These are phyloP conservation scores for Huntiella omanensis DNA, from an alignment of 2,329 filamentous ascomycete genomes.

Conservation along the genomic window DNA sequence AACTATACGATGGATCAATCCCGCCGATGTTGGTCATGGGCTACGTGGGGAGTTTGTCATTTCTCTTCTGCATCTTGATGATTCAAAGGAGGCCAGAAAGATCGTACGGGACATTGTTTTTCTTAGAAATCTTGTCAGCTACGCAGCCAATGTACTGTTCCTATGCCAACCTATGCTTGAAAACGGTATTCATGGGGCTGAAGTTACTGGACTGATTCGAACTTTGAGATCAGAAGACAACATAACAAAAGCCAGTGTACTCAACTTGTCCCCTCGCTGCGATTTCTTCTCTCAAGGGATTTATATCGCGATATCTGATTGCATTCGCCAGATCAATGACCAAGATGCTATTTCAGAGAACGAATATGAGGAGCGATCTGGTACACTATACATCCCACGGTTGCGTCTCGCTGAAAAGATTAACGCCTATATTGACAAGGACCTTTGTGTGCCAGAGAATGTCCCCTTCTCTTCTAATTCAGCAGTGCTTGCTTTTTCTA, in stretches of 20 bases:
- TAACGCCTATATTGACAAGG: constrained; percentile 26
- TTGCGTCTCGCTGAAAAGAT: constrained; percentile 22
- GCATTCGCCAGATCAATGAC: constrained; percentile 1
- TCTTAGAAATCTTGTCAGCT: constrained; percentile 22
- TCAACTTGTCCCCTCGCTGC: not conserved
- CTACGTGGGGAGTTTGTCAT: not conserved
- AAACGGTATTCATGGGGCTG: constrained; percentile 20
- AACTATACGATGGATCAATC: no score
- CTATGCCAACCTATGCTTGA: constrained; percentile 22
- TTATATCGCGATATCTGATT: constrained; percentile 2
- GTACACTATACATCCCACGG: constrained; percentile 25
- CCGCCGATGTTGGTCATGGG: not conserved
- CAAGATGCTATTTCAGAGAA: not conserved
- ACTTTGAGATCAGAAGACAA: constrained; percentile 31
- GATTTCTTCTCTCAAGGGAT: not conserved
- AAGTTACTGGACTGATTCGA: constrained; percentile 27
- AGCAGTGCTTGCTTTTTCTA: not conserved
- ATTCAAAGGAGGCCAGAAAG: not conserved
- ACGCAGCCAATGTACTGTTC: constrained; percentile 27
- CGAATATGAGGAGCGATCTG: constrained; percentile 25
- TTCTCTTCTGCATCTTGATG: constrained; percentile 5
- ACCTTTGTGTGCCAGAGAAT: not conserved
- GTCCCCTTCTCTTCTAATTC: not conserved
- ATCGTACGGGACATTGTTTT: constrained; percentile 18
- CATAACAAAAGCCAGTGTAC: not conserved